Base-by-base conservation (phyloP, 2,329 filamentous ascomycete genomes). In the Ascochyta fabae region DNA sequence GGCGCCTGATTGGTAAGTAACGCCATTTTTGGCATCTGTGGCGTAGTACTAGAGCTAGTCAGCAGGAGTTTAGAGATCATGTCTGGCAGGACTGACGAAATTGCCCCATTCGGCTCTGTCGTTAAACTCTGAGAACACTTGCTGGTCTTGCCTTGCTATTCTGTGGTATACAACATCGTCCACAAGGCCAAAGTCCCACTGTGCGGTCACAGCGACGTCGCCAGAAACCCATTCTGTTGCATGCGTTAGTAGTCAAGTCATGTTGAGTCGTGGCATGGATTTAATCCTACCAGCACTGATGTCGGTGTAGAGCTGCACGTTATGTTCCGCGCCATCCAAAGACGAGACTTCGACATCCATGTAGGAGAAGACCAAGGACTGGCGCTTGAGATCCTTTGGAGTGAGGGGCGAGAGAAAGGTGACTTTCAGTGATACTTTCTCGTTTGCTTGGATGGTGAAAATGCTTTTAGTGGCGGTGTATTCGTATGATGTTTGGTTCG, bases 51-150 rank as follows among this genome's bases (percentile, higher is more conserved):
- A 90, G 88, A 19, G 85, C 86, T 23, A 89, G 90, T 60, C 84
- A 85, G 75, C 93, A 86, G 69, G 92, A 87, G 22, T 83, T 79
- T 19, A 84, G 84, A 68, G 87, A 82, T 36, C 19, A 90, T 89
- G 2, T 82, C 91, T 19, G 88, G 27, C 27, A 88, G 70, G 95
- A 91, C 74, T 90, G 84, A 71, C 74, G 52, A 96, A 75, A 22
- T 86, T 88, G 3, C 92, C 92, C 92, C 92, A 96, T 83, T 96
- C 91, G 1, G 89, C 84, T 40, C 88, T 87, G 67, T 96, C 92
- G 38, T 77, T 77, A 50, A 83, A 62, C 74, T 96, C 92, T 0
- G 88, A 90, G 49, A 95, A 84, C 12, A 90, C 79, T 70, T 88
- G 80, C 73, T 94, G 85, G 4, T 80, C 71, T 53, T 77, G 77